These are phyloP conservation scores for Russula olivacea DNA, from an alignment of 768 basidiomycete genomes.

Conservation along the genomic window DNA sequence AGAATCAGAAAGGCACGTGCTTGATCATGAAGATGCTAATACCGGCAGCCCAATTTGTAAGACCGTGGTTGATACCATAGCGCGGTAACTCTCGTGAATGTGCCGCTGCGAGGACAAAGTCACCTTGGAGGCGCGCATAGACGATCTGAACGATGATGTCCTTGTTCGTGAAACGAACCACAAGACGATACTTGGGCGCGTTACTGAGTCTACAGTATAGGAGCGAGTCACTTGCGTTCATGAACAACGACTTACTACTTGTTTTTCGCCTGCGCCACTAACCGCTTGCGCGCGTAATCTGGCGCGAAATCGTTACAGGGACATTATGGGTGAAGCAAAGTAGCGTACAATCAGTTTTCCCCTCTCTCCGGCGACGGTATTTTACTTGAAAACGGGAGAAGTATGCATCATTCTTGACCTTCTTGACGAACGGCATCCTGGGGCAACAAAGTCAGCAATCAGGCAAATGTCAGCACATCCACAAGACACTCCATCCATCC, in stretches of 20 bases:
- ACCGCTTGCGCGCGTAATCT: slow-evolving; percentile 98
- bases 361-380: slow-evolving; percentile 95
- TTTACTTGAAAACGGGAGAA: slow-evolving; percentile 99
- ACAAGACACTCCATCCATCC: slow-evolving; percentile 30
- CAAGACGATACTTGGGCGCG: slow-evolving; percentile 95
- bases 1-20: not conserved
- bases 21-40: not conserved
- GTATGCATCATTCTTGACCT: slow-evolving; percentile 93
- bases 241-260: slow-evolving; percentile 67
- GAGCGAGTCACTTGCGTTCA: not conserved
- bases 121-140: slow-evolving; percentile 96
- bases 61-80: slow-evolving; percentile 96
- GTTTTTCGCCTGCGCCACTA: slow-evolving; percentile 98
- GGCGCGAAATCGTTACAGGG: not conserved
- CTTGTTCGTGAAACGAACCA: slow-evolving; percentile 98
- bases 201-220: slow-evolving; percentile 47
- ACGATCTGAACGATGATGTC: slow-evolving; percentile 92
- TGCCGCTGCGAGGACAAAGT: slow-evolving; percentile 86
- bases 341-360: slow-evolving; percentile 88
- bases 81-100: slow-evolving; percentile 86
- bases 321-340: not conserved
- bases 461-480: slow-evolving; percentile 4
- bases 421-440: slow-evolving; percentile 97
- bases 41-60: slow-evolving; percentile 99
- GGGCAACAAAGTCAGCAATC: slow-evolving; percentile 13